These are phyloP conservation scores for Fusarium sambucinum DNA, from an alignment of 2,329 filamentous ascomycete genomes.

Conservation along the genomic window DNA sequence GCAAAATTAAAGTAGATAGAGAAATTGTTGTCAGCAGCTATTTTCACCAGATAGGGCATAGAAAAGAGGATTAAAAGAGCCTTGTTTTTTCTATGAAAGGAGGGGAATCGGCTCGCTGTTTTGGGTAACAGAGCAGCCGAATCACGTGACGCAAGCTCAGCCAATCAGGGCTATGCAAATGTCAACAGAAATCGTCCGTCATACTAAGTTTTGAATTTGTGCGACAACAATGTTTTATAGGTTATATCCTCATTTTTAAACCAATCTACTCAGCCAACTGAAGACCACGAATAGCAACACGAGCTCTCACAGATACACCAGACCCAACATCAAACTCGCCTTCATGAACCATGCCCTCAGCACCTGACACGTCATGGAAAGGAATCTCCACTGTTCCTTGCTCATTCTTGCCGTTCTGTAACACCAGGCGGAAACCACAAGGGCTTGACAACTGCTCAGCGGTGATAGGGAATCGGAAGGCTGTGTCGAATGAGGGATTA, in stretches of 20 bases:
- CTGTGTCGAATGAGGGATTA: slow-evolving; percentile 44
- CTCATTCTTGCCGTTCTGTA: slow-evolving; percentile 35
- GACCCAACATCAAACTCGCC: slow-evolving; percentile 42
- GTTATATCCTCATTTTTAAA: background rate
- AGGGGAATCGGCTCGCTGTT: too few relatives aligned
- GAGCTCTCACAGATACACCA: slow-evolving; percentile 36
- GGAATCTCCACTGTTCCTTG: slow-evolving; percentile 36
- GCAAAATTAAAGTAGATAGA: too few relatives aligned
- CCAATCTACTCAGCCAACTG: slow-evolving; percentile 29
- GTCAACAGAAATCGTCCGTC: too few relatives aligned
- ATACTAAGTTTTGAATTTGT: too few relatives aligned
- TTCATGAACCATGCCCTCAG: slow-evolving; percentile 26
- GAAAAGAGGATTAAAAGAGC: too few relatives aligned
- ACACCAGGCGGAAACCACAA: slow-evolving; percentile 32
- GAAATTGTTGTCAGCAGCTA: too few relatives aligned
- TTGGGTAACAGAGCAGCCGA: too few relatives aligned
- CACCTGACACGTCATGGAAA: slow-evolving; percentile 24
- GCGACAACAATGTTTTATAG: background rate
- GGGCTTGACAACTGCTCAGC: slow-evolving; percentile 34
- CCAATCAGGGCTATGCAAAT: too few relatives aligned
- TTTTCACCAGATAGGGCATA: too few relatives aligned
- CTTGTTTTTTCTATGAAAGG: too few relatives aligned
- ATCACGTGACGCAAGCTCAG: too few relatives aligned
- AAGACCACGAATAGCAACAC: slow-evolving; percentile 36
- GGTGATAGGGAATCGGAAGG: slow-evolving; percentile 43